Percentiles rank a stretch among this genome's conserved stretches.
phyloP scores from a whole-genome alignment of 2,329 filamentous ascomycete species.

The Alternaria arbusti region DNA sequence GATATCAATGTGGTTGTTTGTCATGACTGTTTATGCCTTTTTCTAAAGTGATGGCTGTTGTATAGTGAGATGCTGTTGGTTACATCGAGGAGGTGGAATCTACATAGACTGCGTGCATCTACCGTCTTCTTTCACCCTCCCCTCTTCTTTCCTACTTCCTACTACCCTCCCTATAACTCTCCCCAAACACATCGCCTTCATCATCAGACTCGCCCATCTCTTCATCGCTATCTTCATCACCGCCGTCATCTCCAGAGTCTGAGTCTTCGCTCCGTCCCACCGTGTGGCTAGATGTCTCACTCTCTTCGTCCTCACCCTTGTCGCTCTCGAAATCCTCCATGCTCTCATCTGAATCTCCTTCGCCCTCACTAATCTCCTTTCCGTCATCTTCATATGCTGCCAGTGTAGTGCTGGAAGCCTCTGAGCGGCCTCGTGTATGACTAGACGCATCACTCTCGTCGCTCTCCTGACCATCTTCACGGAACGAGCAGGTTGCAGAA shows the following conservation, averaged over 20 bases:
- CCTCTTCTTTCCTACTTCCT: background rate
- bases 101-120: too few relatives aligned
- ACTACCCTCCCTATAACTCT: background rate
- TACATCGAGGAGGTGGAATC: too few relatives aligned
- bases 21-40: background rate
- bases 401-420: background rate
- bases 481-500: too few relatives aligned
- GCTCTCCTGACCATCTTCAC: too few relatives aligned
- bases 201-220: background rate
- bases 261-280: background rate
- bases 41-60: too few relatives aligned
- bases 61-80: too few relatives aligned
- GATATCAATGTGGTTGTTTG: background rate
- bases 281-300: background rate
- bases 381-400: background rate
- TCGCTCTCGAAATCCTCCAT: background rate
- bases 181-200: background rate
- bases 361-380: accelerated
- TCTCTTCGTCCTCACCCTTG: background rate
- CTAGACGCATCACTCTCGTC: background rate
- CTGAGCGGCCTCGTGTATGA: background rate
- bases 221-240: background rate
- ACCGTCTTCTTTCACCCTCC: too few relatives aligned
- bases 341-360: background rate
- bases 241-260: background rate